Conservation (phyloP, 1,284 basidiomycete genomes). For the Neonothopanus nambi region DNA sequence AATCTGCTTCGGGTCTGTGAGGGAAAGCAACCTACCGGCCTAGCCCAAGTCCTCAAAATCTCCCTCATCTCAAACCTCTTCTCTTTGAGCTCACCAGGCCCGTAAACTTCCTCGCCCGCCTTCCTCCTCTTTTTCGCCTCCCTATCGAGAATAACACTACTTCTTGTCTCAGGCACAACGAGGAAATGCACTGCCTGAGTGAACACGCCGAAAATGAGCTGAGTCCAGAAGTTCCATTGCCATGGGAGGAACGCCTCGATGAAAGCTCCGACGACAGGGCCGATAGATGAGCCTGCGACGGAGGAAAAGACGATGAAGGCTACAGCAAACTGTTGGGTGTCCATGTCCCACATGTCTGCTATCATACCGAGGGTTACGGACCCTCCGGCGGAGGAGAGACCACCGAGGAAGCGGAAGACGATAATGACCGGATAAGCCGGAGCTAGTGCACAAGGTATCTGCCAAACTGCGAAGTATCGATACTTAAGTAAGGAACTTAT, state of each 20-base stretch:
- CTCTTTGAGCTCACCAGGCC: conserved; percentile 9
- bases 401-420: conserved; percentile 19
- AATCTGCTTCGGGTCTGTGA: too few species aligned
- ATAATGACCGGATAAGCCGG: conserved; percentile 19
- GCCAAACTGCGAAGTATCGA: conserved; percentile 22
- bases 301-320: conserved; percentile 22
- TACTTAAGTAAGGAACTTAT: not conserved
- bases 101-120: conserved; percentile 4
- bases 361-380: conserved; percentile 24
- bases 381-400: conserved; percentile 20
- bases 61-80: conserved; percentile 7
- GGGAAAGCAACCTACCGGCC: not conserved
- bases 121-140: conserved; percentile 19
- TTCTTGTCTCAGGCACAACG: conserved; percentile 18
- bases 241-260: conserved; percentile 15
- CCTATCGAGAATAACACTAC: conserved; percentile 17
- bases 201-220: conserved; percentile 19
- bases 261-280: conserved; percentile 20
- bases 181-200: conserved; percentile 19
- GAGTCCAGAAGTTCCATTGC: conserved; percentile 23
- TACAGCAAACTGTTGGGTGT: conserved; percentile 22
- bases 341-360: conserved; percentile 21
- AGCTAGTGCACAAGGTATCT: conserved; percentile 21
- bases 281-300: conserved; percentile 20
- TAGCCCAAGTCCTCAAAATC: conserved; percentile 8